Evolutionary conservation across 129 eudicot genomes (phyloP), one percentile per base, ranked within the genome.

Genomic region (Calendula officinalis): DNA sequence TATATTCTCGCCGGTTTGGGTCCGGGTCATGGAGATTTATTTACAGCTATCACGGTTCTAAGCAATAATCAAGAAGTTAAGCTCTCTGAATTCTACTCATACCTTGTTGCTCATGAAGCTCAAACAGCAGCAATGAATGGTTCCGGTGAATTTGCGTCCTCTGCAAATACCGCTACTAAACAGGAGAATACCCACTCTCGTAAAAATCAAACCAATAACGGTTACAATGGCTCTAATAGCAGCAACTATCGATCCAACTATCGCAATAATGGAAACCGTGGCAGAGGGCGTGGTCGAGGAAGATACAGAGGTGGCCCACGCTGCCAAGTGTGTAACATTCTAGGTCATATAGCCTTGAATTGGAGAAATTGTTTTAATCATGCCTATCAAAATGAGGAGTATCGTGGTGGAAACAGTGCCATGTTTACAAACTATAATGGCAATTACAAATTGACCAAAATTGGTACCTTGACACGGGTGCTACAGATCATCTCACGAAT

Each of bases 351-450:
- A 5, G 55, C 55, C 3, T n/a, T 49, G 3, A 14, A 3, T 5
- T 49, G 55, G 8, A 14, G 55, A 4, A 49, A 49, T 32, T 2
- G 55, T 1, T 49, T 49, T 8, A 49, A 49, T 15, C 55, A 49
- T 15, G 55, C 55, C 4, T 49, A 49, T 14, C 55, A 14, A 15
- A 5, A 30, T 4, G 55, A 49, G 9, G 55, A 49, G 11, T 49
- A 49, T 49, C 55, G 32, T 13, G 55, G 55, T 49, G 55, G 32
- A 49, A 49, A 49, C 32, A 49, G 30, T 49, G 55, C 32, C 7
- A 13, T n/a, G 30, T 5, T 3, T n/a, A 14, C 32, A 32, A 49
- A 22, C 30, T 22, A 22, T 2, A 22, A 22, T 22, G 12, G 32
- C 32, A 4, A 49, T 8, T 13, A 49, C 27, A 15, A 3, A n/a